phyloP scores from a whole-genome alignment of 148 eudicot genomes.

The Vaccinium myrtillus region DNA sequence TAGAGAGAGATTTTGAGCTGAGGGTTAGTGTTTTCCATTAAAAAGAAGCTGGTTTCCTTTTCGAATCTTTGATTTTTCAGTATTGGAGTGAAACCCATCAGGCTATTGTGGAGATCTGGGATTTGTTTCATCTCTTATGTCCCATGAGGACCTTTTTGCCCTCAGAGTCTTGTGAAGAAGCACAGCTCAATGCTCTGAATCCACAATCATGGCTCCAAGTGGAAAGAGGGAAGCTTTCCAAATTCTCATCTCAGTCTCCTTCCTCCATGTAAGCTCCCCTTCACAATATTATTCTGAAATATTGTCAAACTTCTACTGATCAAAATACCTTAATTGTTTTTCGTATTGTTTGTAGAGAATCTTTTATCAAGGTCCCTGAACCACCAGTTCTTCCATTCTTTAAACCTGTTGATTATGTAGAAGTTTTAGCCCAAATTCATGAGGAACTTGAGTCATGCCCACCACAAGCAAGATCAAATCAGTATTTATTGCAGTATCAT shows the following conservation, averaged over 20 bases:
- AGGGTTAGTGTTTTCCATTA: constrained; percentile 20
- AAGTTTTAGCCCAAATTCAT: constrained; percentile 89
- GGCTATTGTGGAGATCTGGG: constrained; percentile 97
- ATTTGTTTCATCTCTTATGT: constrained; percentile 61
- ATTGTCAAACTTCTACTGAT: background rate
- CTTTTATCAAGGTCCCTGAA: constrained; percentile 87
- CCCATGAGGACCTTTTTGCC: constrained; percentile 91
- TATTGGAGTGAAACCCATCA: constrained; percentile 26
- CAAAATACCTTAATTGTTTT: background rate
- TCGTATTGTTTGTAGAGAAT: constrained; percentile 59
- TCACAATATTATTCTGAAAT: background rate
- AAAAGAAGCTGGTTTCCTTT: constrained; percentile 11
- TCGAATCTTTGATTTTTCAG: constrained; percentile 15
- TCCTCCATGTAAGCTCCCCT: constrained; percentile 68
- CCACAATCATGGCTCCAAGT: constrained; percentile 99
- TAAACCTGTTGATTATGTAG: constrained; percentile 92
- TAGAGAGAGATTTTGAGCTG: constrained; percentile 3
- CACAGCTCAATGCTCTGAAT: constrained; percentile 75
- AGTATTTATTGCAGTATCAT: constrained; percentile 81
- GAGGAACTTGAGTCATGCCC: constrained; percentile 86
- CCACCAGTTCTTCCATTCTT: constrained; percentile 75
- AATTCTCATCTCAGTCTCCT: constrained; percentile 55
- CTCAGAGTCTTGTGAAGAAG: constrained; percentile 83
- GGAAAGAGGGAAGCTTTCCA: constrained; percentile 85
- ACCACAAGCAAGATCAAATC: constrained; percentile 52